Percentiles rank a stretch among this genome's conserved stretches.
Evolutionary conservation across 805 yeast species (phyloP).

Genomic region (Kurtzmaniella fragi): DNA sequence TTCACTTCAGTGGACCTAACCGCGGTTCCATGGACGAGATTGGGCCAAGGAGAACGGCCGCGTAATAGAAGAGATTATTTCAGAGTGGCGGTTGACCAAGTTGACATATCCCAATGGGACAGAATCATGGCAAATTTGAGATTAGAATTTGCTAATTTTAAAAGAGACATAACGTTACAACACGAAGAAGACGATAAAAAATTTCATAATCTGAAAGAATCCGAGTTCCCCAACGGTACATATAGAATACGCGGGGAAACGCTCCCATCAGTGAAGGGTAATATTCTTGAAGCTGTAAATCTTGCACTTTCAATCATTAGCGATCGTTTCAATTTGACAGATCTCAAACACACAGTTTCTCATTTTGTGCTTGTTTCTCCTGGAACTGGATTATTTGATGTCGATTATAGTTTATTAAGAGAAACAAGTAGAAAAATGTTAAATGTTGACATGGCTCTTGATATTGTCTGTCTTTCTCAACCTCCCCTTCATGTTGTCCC

Average conservation of each 20-base stretch:
- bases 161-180: slow-evolving; percentile 62
- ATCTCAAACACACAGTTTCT: slow-evolving; percentile 83
- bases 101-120: slow-evolving; percentile 82
- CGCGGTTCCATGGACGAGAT: slow-evolving; percentile 46
- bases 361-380: slow-evolving; percentile 87
- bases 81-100: slow-evolving; percentile 93
- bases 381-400: slow-evolving; percentile 91
- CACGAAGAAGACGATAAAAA: slow-evolving; percentile 3
- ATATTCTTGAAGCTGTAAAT: slow-evolving; percentile 80
- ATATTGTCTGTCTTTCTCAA: slow-evolving; percentile 79
- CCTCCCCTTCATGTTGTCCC: slow-evolving; percentile 95
- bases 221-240: neutral
- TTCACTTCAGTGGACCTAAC: slow-evolving; percentile 76
- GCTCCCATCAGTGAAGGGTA: slow-evolving; percentile 86
- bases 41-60: slow-evolving; percentile 69
- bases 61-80: slow-evolving; percentile 71
- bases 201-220: slow-evolving; percentile 3
- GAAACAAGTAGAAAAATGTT: slow-evolving; percentile 72
- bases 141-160: slow-evolving; percentile 78
- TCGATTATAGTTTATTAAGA: slow-evolving; percentile 70
- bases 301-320: slow-evolving; percentile 73
- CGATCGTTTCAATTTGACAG: slow-evolving; percentile 78
- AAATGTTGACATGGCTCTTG: slow-evolving; percentile 80
- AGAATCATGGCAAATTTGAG: slow-evolving; percentile 85
- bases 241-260: slow-evolving; percentile 55